These are phyloP conservation scores for Odontarrhena argentea DNA, from an alignment of 345 rosid genomes.

Conservation along the genomic window DNA sequence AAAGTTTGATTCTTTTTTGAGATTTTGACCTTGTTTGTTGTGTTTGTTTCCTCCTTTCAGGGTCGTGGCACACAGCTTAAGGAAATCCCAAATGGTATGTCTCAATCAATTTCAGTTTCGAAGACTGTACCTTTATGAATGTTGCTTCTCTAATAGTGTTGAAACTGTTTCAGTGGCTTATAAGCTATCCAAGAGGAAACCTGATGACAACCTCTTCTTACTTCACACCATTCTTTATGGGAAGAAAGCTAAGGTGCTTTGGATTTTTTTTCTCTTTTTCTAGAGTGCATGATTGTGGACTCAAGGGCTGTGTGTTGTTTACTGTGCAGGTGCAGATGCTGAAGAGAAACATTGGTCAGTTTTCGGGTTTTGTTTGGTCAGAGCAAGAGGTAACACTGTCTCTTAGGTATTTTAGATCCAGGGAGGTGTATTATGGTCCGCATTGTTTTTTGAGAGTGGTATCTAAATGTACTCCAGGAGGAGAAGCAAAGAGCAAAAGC, in stretches of 20 bases:
- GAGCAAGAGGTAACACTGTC: slow-evolving; percentile 66
- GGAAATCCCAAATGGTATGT: slow-evolving; percentile 88
- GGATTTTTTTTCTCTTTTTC: slow-evolving; percentile 4
- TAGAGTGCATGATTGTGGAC: slow-evolving; percentile 25
- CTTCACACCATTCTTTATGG: slow-evolving; percentile 86
- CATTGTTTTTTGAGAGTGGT: slow-evolving; percentile 10
- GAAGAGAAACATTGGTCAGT: slow-evolving; percentile 84
- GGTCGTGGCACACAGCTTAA: slow-evolving; percentile 86
- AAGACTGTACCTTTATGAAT: background rate
- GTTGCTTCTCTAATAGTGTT: slow-evolving; percentile 11
- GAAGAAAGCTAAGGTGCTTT: slow-evolving; percentile 91
- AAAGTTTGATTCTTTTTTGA: background rate
- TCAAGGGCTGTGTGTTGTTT: slow-evolving; percentile 31
- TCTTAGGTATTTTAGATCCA: slow-evolving; percentile 8
- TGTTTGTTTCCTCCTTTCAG: slow-evolving; percentile 45
- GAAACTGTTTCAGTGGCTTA: slow-evolving; percentile 78
- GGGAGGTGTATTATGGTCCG: slow-evolving; percentile 10
- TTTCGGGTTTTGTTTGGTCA: slow-evolving; percentile 92
- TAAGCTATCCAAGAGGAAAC: slow-evolving; percentile 91
- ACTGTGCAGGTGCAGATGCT: slow-evolving; percentile 64
- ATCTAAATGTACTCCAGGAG: slow-evolving; percentile 41
- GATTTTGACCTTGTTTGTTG: background rate
- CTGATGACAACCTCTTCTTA: slow-evolving; percentile 81
- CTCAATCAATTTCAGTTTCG: background rate
- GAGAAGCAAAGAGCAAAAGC: slow-evolving; percentile 81